Base-by-base conservation (phyloP, 2,329 filamentous ascomycete genomes). In the Aspergillus sp. region DNA sequence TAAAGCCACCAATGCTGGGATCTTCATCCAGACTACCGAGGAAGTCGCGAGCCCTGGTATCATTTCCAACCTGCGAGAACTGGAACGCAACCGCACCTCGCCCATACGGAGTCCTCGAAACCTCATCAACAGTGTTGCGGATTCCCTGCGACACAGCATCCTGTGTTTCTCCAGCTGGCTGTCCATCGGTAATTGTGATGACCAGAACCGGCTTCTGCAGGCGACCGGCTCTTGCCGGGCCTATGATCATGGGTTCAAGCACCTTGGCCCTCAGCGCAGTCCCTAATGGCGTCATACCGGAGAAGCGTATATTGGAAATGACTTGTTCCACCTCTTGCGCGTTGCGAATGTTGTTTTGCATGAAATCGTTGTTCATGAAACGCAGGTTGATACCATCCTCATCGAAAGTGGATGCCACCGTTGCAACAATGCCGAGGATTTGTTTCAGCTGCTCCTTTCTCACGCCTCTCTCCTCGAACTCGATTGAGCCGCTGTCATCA, bases 401-500 rank as follows among this genome's bases (percentile, higher is more conserved):
- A 62, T 89, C 86, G 66, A 89, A 89, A n/a, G 88, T 80, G 3
- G 85, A 86, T 3, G 86, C 84, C 7, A 86, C 86, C 57, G 82
- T 86, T 19, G 86, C 82, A 52, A 88, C 85, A 51, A 84, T 82
- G 49, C 82, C 79, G 61, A 89, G 72, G 64, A 89, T 88, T 64
- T 88, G 78, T 68, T 82, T 82, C 63, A 89, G 75, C 64, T 89
- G 86, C 61, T 86, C 82, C 74, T 89, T 88, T 59, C 87, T 84
- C 65, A 85, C 81, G 44, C 86, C 86, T 57, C 83, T 81, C 68
- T 89, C 86, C 66, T 88, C 86, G 62, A 89, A 88, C 56, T 83
- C 79, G 80, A 89, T 89, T 19, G 86, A 89, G 44, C 87, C 86
- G 68, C 84, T 87, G 75, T 89, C 86, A 64, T 89, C 86, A 55